phyloP scores from a whole-genome alignment of 2,329 filamentous ascomycete species.

The Scedosporium dehoogii region DNA sequence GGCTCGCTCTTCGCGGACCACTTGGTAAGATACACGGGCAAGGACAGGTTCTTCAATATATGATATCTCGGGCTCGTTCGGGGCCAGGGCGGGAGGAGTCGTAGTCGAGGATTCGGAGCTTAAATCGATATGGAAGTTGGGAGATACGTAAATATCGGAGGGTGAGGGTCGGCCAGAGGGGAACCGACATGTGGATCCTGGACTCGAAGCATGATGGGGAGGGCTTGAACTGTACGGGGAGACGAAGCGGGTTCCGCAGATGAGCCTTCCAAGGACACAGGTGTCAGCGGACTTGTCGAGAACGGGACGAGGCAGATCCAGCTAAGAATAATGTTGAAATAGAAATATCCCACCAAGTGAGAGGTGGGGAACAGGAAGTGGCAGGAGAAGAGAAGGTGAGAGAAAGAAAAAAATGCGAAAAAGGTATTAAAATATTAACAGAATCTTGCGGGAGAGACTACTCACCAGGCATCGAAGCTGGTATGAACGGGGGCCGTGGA shows the following conservation, averaged over 20 bases:
- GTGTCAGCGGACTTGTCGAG: background rate
- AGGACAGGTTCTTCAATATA: conserved; percentile 59
- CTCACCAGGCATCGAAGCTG: conserved; percentile 81
- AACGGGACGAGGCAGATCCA: background rate
- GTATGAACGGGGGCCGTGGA: conserved; percentile 46
- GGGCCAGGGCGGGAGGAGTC: conserved; percentile 21
- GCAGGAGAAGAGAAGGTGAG: background rate
- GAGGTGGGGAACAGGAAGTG: background rate
- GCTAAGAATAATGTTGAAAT: background rate
- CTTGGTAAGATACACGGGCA: conserved; percentile 73
- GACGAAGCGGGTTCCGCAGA: conserved; percentile 52
- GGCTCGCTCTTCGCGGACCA: conserved; percentile 74
- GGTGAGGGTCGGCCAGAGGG: conserved; percentile 33
- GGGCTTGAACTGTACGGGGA: conserved; percentile 38
- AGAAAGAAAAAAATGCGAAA: background rate
- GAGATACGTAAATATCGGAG: conserved; percentile 26
- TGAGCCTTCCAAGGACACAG: conserved; percentile 38
- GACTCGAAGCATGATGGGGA: conserved; percentile 32
- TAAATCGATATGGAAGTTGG: conserved; percentile 24
- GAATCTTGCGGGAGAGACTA: conserved; percentile 1
- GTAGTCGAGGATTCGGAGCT: conserved; percentile 26
- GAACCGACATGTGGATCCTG: conserved; percentile 31
- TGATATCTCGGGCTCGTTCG: conserved; percentile 35
- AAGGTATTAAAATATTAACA: background rate
- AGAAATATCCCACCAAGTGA: background rate